Base-by-base conservation (phyloP, 441 rosid species). In the Daphne laureola region DNA sequence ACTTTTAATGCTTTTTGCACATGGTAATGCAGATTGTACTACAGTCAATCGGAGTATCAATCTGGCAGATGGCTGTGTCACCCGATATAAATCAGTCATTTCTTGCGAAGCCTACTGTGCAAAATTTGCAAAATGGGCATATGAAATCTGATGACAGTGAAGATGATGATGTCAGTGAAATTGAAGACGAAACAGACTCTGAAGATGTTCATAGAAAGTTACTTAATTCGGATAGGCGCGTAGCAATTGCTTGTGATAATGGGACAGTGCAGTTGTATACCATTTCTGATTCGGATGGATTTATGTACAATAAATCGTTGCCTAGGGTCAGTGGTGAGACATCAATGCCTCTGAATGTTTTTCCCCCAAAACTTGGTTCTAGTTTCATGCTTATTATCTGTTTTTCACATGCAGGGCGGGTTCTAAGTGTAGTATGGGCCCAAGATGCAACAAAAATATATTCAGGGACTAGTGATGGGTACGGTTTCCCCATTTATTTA, bases 301-400 rank as follows among this genome's bases (percentile, higher is more conserved):
- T 90, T 47, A 69, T 70, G 2, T 87, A 90, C 67, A 61, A 63
- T 60, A 87, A 76, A 75, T 75, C 90, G 0, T 70, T 93, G 77
- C 96, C 97, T 54, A 80, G 99, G 78, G 95, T 86, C 83, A 79
- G 87, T 68, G 99, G 97, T 90, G 88, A 93, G 99, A 73, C 55
- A 43, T 67, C 77, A 61, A 48, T 27, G 44, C 61, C 71, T 62
- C 26, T 27, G 25, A 45, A 13, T 40, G 40, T 49, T 67, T 62
- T 46, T 17, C 38, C 67, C 50, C 8, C 38, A 31, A 35, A 38
- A 51, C 68, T 55, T 55, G 11, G 63, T 46, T 61, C 38, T 43
- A 61, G 13, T 57, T 54, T 57, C 45, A 50, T 56, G 44, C n/a
- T 58, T 58, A 31, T 47, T 46, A 26, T 42, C 63, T 38, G 16